Evolutionary conservation across 2,329 filamentous ascomycete genomes (phyloP).

Genomic region (Pseudonectria foliicola): DNA sequence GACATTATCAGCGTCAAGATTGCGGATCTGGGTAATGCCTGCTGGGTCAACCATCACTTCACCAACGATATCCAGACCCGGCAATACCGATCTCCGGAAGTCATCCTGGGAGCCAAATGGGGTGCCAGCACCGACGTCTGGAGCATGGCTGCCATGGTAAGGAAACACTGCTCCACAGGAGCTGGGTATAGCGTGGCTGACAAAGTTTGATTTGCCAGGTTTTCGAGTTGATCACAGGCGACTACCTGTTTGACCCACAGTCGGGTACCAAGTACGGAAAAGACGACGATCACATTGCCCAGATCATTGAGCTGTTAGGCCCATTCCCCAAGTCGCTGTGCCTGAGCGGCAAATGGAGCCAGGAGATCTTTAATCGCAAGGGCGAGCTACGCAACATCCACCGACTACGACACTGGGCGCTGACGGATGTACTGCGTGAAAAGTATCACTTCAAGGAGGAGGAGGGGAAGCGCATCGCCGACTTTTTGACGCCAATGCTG

Average conservation of each 20-base stretch:
- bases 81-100: conserved; percentile 94
- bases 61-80: conserved; percentile 98
- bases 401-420: conserved; percentile 87
- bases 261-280: conserved; percentile 99
- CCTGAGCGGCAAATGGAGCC: conserved; percentile 90
- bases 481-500: conserved; percentile 85
- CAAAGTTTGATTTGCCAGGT: conserved; percentile 47
- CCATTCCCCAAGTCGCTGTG: conserved; percentile 89
- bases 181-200: conserved; percentile 4
- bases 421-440: conserved; percentile 86
- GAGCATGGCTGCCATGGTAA: conserved; percentile 99
- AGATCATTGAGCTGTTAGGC: conserved; percentile 95
- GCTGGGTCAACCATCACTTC: conserved; percentile 98
- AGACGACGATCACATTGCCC: conserved; percentile 97
- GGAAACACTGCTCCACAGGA: conserved; percentile 17
- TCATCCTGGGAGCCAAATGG: conserved; percentile 96
- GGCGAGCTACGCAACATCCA: conserved; percentile 97
- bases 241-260: conserved; percentile 97
- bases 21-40: conserved; percentile 94
- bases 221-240: conserved; percentile 95
- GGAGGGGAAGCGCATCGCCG: conserved; percentile 68
- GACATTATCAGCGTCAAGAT: conserved; percentile 98
- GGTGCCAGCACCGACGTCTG: conserved; percentile 98
- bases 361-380: conserved; percentile 98
- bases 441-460: conserved; percentile 93